Conservation (phyloP, 495 filamentous ascomycete genomes). For the Arthonia radiata region DNA sequence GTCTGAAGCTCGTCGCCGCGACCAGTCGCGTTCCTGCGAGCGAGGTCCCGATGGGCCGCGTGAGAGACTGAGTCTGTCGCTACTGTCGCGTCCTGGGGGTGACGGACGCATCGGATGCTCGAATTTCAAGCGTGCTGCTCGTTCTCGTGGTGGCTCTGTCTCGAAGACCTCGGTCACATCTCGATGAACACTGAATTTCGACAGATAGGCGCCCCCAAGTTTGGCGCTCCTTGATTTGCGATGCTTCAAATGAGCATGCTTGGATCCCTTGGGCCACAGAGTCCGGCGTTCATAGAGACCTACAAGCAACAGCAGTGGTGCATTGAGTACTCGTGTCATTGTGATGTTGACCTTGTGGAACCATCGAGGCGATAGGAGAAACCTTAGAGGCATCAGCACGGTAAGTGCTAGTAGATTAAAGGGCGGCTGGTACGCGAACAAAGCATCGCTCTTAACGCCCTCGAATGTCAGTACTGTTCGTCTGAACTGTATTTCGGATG, state of each 20-base stretch:
- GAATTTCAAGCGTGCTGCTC: no score
- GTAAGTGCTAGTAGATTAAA: slow-evolving; percentile 46
- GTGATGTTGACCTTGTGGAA: slow-evolving; percentile 56
- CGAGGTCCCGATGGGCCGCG: slow-evolving; percentile 24
- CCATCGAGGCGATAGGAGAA: slow-evolving; percentile 38
- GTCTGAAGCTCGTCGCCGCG: slow-evolving; percentile 4
- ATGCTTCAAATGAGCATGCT: slow-evolving; percentile 16
- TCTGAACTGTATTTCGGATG: slow-evolving; percentile 45
- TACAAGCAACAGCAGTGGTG: slow-evolving; percentile 37
- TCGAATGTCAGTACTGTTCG: slow-evolving; percentile 49
- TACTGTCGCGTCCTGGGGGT: no score
- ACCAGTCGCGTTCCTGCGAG: slow-evolving; percentile 3
- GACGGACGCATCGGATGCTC: no score
- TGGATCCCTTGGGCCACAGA: slow-evolving; percentile 11
- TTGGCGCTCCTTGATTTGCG: not conserved
- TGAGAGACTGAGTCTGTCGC: slow-evolving; percentile 26
- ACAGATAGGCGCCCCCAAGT: slow-evolving; percentile 7
- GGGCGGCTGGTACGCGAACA: slow-evolving; percentile 49
- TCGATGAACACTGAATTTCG: slow-evolving; percentile 31
- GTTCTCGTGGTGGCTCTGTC: slow-evolving; percentile 32
- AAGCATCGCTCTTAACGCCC: slow-evolving; percentile 47
- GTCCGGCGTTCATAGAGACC: slow-evolving; percentile 28
- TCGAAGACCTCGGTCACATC: slow-evolving; percentile 47
- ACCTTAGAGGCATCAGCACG: slow-evolving; percentile 38
- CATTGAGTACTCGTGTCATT: slow-evolving; percentile 35